Evolutionary conservation across 768 basidiomycete species (phyloP), one percentile per base, ranked within the genome.

Genomic region (Tricholoma sp.): DNA sequence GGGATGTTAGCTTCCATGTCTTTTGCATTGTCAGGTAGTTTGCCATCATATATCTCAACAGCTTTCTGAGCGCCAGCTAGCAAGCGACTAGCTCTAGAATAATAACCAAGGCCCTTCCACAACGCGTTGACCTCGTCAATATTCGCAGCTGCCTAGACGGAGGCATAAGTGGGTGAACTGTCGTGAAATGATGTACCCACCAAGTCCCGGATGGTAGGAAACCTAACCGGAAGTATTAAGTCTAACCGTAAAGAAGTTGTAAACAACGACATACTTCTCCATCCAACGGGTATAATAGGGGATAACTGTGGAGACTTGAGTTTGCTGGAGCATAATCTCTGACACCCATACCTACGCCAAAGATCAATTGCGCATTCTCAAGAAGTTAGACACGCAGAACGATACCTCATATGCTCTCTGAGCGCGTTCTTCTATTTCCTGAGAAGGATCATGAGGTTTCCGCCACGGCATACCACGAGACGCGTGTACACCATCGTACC

Each of bases 291-390:
- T 85, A 70, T 91, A 98, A 71, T 97, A 98, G 1, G 90, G 90
- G 63, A 95, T 93, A n/a, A 96, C 94, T 1, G 93, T 94, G 4
- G 73, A 79, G 32, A 97, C 94, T 69, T 96, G 94, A 0, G 95
- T 98, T 71, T 98, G 95, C 70, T 98, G 95, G 2, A 95, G 78
- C 95, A 97, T 97, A 57, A 97, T 86, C 73, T 98, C 93, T 12
- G 87, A 91, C 21, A 94, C 79, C 89, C 91, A 92, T 22, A 93
- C 89, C 90, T 90, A 62, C 14, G 27, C 24, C 22, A 53, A 24
- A 29, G 24, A 31, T 32, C 54, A 21, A 50, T 31, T 19, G 57
- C 39, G 8, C 31, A 37, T 29, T 49, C 34, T 1, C 10, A 16
- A 18, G 50, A 31, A 27, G 24, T 27, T 27, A 46, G 34, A 27